phyloP scores from a whole-genome alignment of 2,329 filamentous ascomycete genomes.

The Ceratocystis harringtonii region DNA sequence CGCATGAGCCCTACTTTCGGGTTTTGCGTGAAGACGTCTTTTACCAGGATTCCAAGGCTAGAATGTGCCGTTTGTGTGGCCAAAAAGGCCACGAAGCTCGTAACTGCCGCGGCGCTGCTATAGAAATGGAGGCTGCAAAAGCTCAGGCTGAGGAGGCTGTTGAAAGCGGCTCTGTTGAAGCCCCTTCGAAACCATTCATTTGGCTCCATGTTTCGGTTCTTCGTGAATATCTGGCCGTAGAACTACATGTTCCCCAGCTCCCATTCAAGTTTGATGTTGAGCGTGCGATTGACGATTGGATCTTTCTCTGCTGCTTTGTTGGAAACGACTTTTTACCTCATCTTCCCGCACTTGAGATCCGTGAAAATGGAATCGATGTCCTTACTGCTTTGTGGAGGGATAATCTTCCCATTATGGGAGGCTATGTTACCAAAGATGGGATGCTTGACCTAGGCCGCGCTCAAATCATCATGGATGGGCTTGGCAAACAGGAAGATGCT shows the following conservation, averaged over 20 bases:
- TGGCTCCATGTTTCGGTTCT: conserved; percentile 91
- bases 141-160: conserved; percentile 12
- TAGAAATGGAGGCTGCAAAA: conserved; percentile 38
- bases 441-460: conserved; percentile 75
- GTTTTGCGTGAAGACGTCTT: conserved; percentile 96
- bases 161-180: conserved; percentile 29
- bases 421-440: conserved; percentile 91
- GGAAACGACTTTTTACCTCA: conserved; percentile 97
- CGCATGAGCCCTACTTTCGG: conserved; percentile 93
- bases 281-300: conserved; percentile 90
- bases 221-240: conserved; percentile 81
- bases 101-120: conserved; percentile 75
- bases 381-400: conserved; percentile 95
- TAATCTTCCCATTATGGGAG: conserved; percentile 78
- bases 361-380: conserved; percentile 93
- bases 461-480: conserved; percentile 72
- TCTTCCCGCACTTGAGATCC: conserved; percentile 90
- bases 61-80: conserved; percentile 75
- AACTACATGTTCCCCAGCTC: conserved; percentile 69
- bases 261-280: conserved; percentile 87
- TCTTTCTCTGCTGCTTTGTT: conserved; percentile 98
- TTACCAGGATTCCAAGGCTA: conserved; percentile 68
- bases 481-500: conserved; percentile 82
- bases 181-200: conserved; percentile 72
- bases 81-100: conserved; percentile 83